Evolutionary conservation across 495 filamentous ascomycete genomes (phyloP), one percentile per base, ranked within the genome.

Genomic region (Immersiella caudata): DNA sequence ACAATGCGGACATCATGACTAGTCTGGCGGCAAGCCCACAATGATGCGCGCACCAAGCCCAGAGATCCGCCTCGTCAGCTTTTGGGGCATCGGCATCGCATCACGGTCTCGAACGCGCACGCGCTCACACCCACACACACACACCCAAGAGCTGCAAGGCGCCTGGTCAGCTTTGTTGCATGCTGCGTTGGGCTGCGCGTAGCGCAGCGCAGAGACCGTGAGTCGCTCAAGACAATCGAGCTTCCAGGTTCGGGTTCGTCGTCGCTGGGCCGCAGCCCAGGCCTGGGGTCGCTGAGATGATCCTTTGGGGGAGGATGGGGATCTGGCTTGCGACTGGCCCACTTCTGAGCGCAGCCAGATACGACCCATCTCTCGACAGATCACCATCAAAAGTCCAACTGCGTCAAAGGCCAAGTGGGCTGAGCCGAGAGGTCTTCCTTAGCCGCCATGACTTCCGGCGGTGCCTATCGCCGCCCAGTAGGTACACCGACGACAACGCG

Each of bases 381-480:
- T 57, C 62, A 29, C 35, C 62, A 56, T 55, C 59, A 61, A 55
- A 25, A 27, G 57, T 59, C 46, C 51, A 24, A 51, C 27, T 29
- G 6, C 25, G 18, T 21, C 8, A 24, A 55, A 64, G 26, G 50
- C 51, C 36, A 35, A 58, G 63, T 65, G 63, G 63, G 63, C 52
- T 65, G 63, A 65, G 63, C 63, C 35, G 25, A 35, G 35, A 40
- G 24, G 63, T 46, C 21, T 22, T 58, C 63, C 51, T 40, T 65
- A 65, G 52, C 63, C 63, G 63, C 63, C 63, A 36, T n/a, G 27
- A 40, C 27, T 55, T 46, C 61, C 61, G 61, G 25, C 61, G 61
- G 25, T 58, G 33, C 50, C 51, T 50, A 35, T 56, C 25, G 35
- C 59, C 21, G 62, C 33, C 63, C 33, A 65, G 50, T 3, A 33